These are phyloP conservation scores for Royoungia palumana DNA, from an alignment of 768 basidiomycete species.

Conservation along the genomic window DNA sequence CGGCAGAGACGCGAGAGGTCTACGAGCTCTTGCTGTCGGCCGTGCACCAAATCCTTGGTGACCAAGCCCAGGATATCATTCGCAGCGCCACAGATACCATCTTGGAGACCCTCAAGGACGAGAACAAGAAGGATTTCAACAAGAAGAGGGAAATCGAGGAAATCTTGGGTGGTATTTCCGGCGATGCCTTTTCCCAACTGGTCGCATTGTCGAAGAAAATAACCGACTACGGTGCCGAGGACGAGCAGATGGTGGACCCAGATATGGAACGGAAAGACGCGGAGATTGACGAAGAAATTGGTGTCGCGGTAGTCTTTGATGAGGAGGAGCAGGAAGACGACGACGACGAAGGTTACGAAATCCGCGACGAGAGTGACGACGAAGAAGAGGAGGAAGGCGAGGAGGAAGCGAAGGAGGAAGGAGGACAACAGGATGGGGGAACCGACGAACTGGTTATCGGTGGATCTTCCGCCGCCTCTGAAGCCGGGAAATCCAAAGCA, in stretches of 20 bases:
- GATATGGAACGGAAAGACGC: slow-evolving; percentile 80
- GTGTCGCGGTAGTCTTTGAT: slow-evolving; percentile 97
- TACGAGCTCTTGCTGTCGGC: slow-evolving; percentile 87
- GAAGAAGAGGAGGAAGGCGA: slow-evolving; percentile 63
- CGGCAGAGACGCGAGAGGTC: slow-evolving; percentile 90
- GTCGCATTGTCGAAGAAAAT: slow-evolving; percentile 89
- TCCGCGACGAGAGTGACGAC: slow-evolving; percentile 76
- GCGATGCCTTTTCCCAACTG: slow-evolving; percentile 79
- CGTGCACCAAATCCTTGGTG: slow-evolving; percentile 82
- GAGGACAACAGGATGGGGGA: slow-evolving; percentile 45
- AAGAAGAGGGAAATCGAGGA: slow-evolving; percentile 93
- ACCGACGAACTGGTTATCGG: slow-evolving; percentile 80
- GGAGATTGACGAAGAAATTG: slow-evolving; percentile 92
- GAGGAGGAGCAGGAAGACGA: slow-evolving; percentile 96
- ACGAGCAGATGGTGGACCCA: slow-evolving; percentile 73
- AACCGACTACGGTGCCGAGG: slow-evolving; percentile 91
- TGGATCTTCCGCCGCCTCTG: slow-evolving; percentile 51
- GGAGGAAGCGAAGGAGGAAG: slow-evolving; percentile 41
- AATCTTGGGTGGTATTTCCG: slow-evolving; percentile 57
- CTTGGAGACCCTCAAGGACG: slow-evolving; percentile 84
- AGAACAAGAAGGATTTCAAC: slow-evolving; percentile 91
- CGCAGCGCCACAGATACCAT: slow-evolving; percentile 94
- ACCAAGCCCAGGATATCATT: slow-evolving; percentile 94
- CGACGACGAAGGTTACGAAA: slow-evolving; percentile 85
- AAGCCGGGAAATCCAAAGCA: slow-evolving; percentile 46